phyloP scores from a whole-genome alignment of 805 yeast genomes.

The Yamadazyma endophytica region DNA sequence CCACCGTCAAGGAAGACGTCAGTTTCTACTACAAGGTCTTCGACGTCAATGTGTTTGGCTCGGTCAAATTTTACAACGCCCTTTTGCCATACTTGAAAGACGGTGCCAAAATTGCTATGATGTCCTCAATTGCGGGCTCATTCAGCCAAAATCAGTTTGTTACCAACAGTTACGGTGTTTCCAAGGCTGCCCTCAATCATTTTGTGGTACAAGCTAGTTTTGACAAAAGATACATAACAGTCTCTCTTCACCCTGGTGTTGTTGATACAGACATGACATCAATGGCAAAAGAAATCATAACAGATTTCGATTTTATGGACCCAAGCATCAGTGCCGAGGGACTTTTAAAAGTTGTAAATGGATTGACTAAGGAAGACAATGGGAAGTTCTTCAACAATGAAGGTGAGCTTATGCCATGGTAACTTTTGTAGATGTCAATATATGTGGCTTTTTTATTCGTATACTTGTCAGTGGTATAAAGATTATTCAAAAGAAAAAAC shows the following conservation, averaged over 20 bases:
- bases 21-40: conserved; percentile 2
- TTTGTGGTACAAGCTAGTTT: conserved; percentile 17
- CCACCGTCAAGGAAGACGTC: conserved; percentile 2
- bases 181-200: conserved; percentile 32
- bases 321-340: conserved; percentile 4
- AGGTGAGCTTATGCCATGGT: conserved; percentile 4
- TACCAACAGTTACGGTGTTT: conserved; percentile 20
- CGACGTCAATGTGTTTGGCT: conserved; percentile 1
- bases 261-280: conserved; percentile 32
- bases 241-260: conserved; percentile 37
- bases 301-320: not conserved
- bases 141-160: not conserved
- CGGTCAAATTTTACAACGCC: conserved; percentile 2
- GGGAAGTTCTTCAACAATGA: conserved; percentile 5
- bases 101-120: conserved; percentile 1
- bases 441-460: too few relatives aligned
- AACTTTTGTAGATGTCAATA: not conserved
- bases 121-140: conserved; percentile 12
- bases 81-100: conserved; percentile 1
- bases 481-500: too few relatives aligned
- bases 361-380: conserved; percentile 3
- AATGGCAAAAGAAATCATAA: not conserved
- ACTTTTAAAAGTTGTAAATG: conserved; percentile 3
- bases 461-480: too few relatives aligned
- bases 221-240: conserved; percentile 21